These are phyloP conservation scores for Madurella mycetomatis DNA, from an alignment of 2,329 filamentous ascomycete species.

Conservation along the genomic window DNA sequence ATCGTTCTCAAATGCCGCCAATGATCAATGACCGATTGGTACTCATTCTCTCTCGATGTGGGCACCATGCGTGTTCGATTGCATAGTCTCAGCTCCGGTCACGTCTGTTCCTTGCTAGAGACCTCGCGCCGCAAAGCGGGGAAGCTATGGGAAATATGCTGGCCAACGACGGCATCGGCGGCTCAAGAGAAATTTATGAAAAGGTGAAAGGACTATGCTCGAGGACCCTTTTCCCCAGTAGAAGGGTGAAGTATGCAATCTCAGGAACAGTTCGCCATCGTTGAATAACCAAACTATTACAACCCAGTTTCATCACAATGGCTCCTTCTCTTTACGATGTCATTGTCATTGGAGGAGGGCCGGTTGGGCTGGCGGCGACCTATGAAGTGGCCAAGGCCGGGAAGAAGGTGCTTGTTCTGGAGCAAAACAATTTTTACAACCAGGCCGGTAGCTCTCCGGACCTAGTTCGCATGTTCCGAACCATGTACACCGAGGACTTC, in stretches of 20 bases:
- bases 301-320: background rate
- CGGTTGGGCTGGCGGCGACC: background rate
- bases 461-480: conserved; percentile 2
- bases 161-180: background rate
- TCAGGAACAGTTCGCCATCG: too few species aligned
- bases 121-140: background rate
- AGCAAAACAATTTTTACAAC: conserved; percentile 2
- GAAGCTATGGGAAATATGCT: background rate
- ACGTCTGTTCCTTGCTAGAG: background rate
- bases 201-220: too few species aligned
- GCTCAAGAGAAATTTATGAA: too few species aligned
- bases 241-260: too few species aligned
- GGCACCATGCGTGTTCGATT: too few species aligned
- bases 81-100: too few species aligned
- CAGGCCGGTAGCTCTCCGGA: background rate
- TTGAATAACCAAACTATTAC: background rate
- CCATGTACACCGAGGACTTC: conserved; percentile 6
- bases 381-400: background rate
- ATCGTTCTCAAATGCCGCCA: too few species aligned
- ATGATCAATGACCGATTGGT: too few species aligned
- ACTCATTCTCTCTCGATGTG: too few species aligned
- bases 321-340: background rate
- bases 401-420: background rate
- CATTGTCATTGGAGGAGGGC: background rate
- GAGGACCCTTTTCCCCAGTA: too few species aligned